Evolutionary conservation across 2,329 filamentous ascomycete species (phyloP), one percentile per base, ranked within the genome.

Genomic region (Cladosporium colombiae): DNA sequence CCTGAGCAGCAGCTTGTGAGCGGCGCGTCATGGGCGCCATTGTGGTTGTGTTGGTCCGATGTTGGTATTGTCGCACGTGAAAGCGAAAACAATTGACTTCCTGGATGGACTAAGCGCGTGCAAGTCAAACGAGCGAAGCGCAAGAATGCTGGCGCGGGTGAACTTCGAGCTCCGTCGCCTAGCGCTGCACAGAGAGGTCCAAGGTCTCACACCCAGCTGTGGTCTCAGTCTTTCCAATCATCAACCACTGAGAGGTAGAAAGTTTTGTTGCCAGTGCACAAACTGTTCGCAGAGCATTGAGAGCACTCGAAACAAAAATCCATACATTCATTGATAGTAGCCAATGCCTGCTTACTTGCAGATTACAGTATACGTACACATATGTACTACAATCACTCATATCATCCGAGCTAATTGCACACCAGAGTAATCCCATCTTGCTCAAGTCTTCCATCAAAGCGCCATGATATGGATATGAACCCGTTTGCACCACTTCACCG

Each of bases 1-100:
- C 35, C 18, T 33, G 27, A 6, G 52, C 52, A 31, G 37, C 44
- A 18, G 57, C 65, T 50, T 68, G 67, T 10, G 68, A 69, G 16
- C 68, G 64, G 25, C 69, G 64, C 33, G 68, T 71, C 61, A 63
- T 56, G 18, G 61, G 61, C 50, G 61, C 61, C 61, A 63, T 63
- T 46, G 53, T 62, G 40, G 23, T 46, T 46, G 40, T 13, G 40
- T 33, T 33, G 27, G n/a, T 33, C 50, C 23, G 18, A 29, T 46
- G 4, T 14, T 33, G 33, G 25, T 11, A 27, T 53, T 53, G 49
- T 49, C 50, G 46, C 50, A 63, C 35, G 61, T 56, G 35, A 63
- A 31, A 55, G 52, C 21, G 25, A 53, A 18, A 5, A 11, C 52
- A 55, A 55, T 55, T 13, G 52, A 29, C 27, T 21, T n/a, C 13